Evolutionary conservation across 164 flowering plant species (phyloP).

Genomic region (Liquidambar formosana): DNA sequence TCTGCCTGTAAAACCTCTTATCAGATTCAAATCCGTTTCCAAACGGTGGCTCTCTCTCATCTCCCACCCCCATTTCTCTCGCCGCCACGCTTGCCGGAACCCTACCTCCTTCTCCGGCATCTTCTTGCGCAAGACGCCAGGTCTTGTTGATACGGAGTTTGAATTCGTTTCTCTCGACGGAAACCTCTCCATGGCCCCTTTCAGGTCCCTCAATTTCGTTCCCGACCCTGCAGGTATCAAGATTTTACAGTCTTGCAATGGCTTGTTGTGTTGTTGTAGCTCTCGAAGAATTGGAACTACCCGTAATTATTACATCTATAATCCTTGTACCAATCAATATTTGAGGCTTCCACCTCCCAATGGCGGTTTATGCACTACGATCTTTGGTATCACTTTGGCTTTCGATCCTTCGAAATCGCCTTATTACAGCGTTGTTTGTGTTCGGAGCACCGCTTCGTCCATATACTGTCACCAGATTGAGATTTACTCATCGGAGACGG

Average conservation of each 20-base stretch:
- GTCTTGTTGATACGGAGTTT: background rate
- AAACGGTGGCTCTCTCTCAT: too few species aligned
- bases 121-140: background rate
- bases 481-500: slow-evolving; percentile 12
- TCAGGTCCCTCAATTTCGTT: background rate
- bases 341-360: background rate
- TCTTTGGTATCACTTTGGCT: slow-evolving; percentile 2
- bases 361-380: background rate
- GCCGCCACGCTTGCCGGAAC: slow-evolving; percentile 3
- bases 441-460: background rate
- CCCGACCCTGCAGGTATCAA: background rate
- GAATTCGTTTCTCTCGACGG: background rate
- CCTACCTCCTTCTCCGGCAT: background rate
- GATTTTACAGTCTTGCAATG: slow-evolving; percentile 18
- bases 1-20: background rate
- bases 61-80: too few species aligned
- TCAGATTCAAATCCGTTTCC: background rate
- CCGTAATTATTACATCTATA: slow-evolving; percentile 8
- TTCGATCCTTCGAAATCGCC: slow-evolving; percentile 22
- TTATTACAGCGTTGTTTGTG: slow-evolving; percentile 13
- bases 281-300: too few species aligned
- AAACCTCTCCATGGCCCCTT: background rate
- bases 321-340: slow-evolving; percentile 9
- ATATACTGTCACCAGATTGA: slow-evolving; percentile 2
- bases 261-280: slow-evolving; percentile 10